Conservation (phyloP, 345 rosid species). For the Moricandia moricandioides region DNA sequence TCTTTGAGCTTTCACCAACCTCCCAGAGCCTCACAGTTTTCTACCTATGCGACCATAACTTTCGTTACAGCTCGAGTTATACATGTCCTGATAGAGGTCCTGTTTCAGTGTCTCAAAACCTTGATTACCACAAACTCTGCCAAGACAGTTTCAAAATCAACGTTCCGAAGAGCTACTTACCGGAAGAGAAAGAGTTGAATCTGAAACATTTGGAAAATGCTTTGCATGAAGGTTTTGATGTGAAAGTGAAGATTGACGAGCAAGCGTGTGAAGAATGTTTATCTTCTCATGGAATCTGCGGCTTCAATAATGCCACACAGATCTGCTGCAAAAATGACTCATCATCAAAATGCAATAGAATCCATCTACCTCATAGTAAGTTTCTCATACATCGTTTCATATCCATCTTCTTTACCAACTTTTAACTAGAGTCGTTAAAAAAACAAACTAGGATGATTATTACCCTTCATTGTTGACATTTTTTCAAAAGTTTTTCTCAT, state of each 20-base stretch:
- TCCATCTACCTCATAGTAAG: constrained; percentile 14
- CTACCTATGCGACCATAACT: constrained; percentile 14
- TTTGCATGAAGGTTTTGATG: constrained; percentile 34
- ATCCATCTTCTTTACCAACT: not conserved
- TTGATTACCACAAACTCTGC: not conserved
- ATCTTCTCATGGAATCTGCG: constrained; percentile 23
- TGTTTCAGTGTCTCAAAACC: not conserved
- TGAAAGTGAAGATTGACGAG: constrained; percentile 24
- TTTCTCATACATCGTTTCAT: constrained; percentile 6
- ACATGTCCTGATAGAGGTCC: not conserved
- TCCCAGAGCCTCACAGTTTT: constrained; percentile 23
- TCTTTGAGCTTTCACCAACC: not conserved
- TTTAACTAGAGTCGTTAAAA: not conserved
- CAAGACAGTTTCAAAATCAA: not conserved
- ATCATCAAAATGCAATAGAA: not conserved
- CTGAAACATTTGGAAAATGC: not conserved
- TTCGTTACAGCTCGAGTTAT: not conserved
- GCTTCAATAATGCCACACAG: not conserved
- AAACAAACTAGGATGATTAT: not conserved
- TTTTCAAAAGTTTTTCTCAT: not conserved
- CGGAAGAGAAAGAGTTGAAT: not conserved
- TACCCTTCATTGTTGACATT: not conserved
- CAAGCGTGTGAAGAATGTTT: constrained; percentile 14
- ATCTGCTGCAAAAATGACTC: constrained; percentile 16
- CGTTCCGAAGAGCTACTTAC: not conserved